Evolutionary conservation across 139 green algal species (phyloP).

Genomic region (Tetradesmus obliquus): DNA sequence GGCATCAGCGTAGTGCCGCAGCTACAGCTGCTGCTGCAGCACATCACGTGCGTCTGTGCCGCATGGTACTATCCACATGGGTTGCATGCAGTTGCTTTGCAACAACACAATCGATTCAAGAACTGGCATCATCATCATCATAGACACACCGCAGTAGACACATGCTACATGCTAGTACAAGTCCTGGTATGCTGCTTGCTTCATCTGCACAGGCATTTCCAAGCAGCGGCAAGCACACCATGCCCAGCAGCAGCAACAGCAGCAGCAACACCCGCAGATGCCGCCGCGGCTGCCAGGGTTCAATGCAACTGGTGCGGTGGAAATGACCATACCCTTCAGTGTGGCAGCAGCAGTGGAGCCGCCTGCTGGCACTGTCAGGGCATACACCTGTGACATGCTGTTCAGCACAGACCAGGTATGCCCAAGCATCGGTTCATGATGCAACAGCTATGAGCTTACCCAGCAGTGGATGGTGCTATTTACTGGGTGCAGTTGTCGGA

Average conservation of each 20-base stretch:
- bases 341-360: constrained; percentile 1
- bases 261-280: background rate
- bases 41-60: background rate
- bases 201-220: background rate
- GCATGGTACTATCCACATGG: background rate
- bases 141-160: background rate
- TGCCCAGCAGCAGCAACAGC: background rate
- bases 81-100: background rate
- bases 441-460: too few relatives aligned
- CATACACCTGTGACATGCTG: constrained; percentile 10
- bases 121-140: background rate
- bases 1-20: background rate
- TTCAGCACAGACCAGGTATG: constrained; percentile 26
- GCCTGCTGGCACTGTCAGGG: background rate
- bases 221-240: background rate
- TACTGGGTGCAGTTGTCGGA: too few relatives aligned
- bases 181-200: background rate
- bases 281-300: background rate
- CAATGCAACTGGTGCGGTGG: constrained; percentile 1
- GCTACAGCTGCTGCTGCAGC: background rate
- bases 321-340: background rate
- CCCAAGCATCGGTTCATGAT: too few relatives aligned
- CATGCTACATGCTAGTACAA: background rate
- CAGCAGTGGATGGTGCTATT: too few relatives aligned
- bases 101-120: background rate